phyloP scores from a whole-genome alignment of 2,329 filamentous ascomycete genomes.

The Cladophialophora immunda region DNA sequence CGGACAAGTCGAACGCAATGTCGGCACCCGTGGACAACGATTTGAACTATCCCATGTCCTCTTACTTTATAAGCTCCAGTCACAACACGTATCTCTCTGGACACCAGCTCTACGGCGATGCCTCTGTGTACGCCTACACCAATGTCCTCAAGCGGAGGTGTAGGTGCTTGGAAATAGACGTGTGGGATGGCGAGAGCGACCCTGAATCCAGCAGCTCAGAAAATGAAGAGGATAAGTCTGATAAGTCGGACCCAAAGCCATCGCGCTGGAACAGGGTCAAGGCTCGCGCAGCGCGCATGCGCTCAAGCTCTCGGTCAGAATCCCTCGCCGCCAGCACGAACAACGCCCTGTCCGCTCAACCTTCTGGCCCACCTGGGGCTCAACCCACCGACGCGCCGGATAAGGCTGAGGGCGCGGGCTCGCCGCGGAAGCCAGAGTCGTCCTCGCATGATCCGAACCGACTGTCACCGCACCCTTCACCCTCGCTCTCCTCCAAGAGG shows the following conservation, averaged over 20 bases:
- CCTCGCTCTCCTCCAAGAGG: constrained; percentile 44
- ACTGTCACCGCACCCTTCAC: constrained; percentile 30
- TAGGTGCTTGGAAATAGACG: constrained; percentile 92
- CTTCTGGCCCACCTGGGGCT: neutral
- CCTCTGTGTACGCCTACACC: constrained; percentile 80
- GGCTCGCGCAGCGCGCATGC: constrained; percentile 37
- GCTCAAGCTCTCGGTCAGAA: constrained; percentile 33
- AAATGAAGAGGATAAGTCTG: constrained; percentile 35
- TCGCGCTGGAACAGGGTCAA: constrained; percentile 38
- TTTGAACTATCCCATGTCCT: constrained; percentile 74
- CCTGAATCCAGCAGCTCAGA: constrained; percentile 45
- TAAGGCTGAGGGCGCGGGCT: neutral
- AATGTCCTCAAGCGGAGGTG: constrained; percentile 79
- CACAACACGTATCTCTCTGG: constrained; percentile 94
- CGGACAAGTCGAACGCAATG: constrained; percentile 53
- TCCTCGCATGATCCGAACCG: constrained; percentile 17
- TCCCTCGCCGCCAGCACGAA: constrained; percentile 15
- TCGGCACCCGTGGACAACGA: constrained; percentile 64
- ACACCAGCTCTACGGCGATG: constrained; percentile 81
- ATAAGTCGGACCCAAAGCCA: constrained; percentile 24
- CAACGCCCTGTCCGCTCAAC: neutral
- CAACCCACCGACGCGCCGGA: neutral
- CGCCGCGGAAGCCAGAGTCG: constrained; percentile 10
- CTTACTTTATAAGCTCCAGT: constrained; percentile 94
- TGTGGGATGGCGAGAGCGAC: constrained; percentile 77